Conservation (phyloP, 371 early-diverging fungal species). For the Syncephalastrum sp. region DNA sequence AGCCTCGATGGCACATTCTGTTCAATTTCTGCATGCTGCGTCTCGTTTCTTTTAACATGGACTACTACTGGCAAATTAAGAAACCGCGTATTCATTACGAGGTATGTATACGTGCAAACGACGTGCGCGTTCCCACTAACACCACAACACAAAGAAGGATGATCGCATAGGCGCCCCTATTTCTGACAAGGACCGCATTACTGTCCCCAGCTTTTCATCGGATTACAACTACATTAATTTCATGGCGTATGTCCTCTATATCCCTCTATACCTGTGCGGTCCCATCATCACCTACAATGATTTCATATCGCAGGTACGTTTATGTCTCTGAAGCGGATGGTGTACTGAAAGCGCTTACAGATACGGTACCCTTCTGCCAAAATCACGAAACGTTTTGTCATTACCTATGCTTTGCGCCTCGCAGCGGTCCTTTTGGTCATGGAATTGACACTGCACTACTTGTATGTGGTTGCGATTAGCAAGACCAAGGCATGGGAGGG, state of each 20-base stretch:
- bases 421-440: slow-evolving; percentile 62
- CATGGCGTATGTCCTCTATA: slow-evolving; percentile 80
- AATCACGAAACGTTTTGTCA: slow-evolving; percentile 38
- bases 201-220: slow-evolving; percentile 39
- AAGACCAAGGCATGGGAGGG: slow-evolving; percentile 79
- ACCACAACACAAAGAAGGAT: slow-evolving; percentile 34
- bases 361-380: slow-evolving; percentile 49
- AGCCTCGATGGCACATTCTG: slow-evolving; percentile 83
- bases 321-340: neutral
- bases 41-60: slow-evolving; percentile 89
- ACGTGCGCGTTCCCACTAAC: neutral
- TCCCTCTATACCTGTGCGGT: slow-evolving; percentile 91
- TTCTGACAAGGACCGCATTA: slow-evolving; percentile 67
- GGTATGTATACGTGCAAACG: neutral
- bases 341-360: slow-evolving; percentile 15
- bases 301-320: slow-evolving; percentile 76
- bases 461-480: slow-evolving; percentile 87
- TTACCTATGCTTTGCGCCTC: slow-evolving; percentile 53
- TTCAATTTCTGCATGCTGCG: slow-evolving; percentile 91
- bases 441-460: slow-evolving; percentile 79
- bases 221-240: slow-evolving; percentile 82
- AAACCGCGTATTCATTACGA: slow-evolving; percentile 15
- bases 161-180: slow-evolving; percentile 30
- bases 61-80: slow-evolving; percentile 80
- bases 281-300: slow-evolving; percentile 95